Conservation (phyloP, 2,329 filamentous ascomycete genomes). For the Cladorrhinum sp. region DNA sequence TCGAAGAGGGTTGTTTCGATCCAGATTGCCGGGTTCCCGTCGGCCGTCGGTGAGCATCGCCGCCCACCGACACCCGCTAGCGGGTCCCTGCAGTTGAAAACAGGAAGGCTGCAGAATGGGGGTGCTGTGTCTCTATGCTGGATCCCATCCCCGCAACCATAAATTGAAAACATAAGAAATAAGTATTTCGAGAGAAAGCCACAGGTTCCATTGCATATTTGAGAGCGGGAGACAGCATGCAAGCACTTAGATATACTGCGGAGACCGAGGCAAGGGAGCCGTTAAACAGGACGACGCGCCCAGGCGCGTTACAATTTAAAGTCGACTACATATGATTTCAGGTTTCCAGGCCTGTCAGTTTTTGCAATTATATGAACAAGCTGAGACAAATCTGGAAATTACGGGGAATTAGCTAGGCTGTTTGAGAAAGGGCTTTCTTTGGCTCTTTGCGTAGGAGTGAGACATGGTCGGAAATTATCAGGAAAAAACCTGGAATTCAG, state of each 20-base stretch:
- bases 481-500: not conserved
- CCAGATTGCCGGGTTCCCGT: not conserved
- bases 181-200: too few species aligned
- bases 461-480: conserved; percentile 7
- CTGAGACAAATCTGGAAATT: not conserved
- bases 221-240: not conserved
- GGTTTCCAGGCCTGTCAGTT: not conserved
- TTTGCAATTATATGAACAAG: not conserved
- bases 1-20: not conserved
- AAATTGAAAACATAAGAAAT: not conserved
- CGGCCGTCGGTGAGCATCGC: not conserved
- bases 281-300: not conserved
- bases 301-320: not conserved
- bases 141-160: not conserved
- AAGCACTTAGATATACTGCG: not conserved
- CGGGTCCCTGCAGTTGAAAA: not conserved
- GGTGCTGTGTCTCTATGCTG: not conserved
- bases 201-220: not conserved
- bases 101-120: not conserved
- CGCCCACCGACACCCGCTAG: not conserved
- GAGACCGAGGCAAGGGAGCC: not conserved
- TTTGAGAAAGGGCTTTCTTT: not conserved
- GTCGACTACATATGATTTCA: not conserved
- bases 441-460: not conserved
- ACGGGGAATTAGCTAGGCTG: not conserved